A percentile compares a stretch with the other conserved stretches of the same genome.
phyloP scores from a whole-genome alignment of 805 yeast species.

The Nakazawaea sp. region DNA sequence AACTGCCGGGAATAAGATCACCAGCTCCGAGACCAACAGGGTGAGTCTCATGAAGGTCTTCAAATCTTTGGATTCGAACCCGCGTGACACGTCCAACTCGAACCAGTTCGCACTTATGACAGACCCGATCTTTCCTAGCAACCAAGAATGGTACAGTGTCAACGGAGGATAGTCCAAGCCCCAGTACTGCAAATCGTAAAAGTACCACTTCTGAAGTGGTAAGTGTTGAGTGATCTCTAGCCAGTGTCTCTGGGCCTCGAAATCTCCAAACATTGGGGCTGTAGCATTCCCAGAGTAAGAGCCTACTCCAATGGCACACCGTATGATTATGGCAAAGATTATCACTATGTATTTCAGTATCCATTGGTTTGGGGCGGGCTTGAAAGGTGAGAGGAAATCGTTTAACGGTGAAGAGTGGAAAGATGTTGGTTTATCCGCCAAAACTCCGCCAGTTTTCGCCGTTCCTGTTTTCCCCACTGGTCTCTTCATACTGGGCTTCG shows the following conservation, averaged over 20 bases:
- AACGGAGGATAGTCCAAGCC: conserved; percentile 96
- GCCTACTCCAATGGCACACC: conserved; percentile 86
- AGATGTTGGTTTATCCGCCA: conserved; percentile 8
- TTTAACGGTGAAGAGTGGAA: conserved; percentile 62
- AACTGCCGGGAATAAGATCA: conserved; percentile 76
- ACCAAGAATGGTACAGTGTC: conserved; percentile 88
- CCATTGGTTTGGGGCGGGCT: conserved; percentile 85
- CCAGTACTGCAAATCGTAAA: conserved; percentile 87
- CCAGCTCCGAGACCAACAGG: conserved; percentile 66
- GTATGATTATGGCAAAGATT: conserved; percentile 63
- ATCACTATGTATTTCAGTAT: conserved; percentile 74
- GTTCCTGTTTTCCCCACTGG: too few species aligned
- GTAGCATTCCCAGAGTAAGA: conserved; percentile 67
- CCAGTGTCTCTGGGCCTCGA: conserved; percentile 99
- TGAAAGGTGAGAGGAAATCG: conserved; percentile 73
- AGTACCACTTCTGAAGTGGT: conserved; percentile 79
- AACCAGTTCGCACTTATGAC: conserved; percentile 70
- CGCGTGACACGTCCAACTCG: conserved; percentile 64
- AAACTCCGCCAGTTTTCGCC: too few species aligned
- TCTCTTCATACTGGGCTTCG: too few species aligned
- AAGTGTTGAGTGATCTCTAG: conserved; percentile 79
- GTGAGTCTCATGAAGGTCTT: conserved; percentile 84
- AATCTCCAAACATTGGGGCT: conserved; percentile 89
- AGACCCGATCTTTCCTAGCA: conserved; percentile 68
- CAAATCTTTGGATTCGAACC: conserved; percentile 57